Conservation (phyloP, 441 rosid genomes). For the Croton laevigatus region DNA sequence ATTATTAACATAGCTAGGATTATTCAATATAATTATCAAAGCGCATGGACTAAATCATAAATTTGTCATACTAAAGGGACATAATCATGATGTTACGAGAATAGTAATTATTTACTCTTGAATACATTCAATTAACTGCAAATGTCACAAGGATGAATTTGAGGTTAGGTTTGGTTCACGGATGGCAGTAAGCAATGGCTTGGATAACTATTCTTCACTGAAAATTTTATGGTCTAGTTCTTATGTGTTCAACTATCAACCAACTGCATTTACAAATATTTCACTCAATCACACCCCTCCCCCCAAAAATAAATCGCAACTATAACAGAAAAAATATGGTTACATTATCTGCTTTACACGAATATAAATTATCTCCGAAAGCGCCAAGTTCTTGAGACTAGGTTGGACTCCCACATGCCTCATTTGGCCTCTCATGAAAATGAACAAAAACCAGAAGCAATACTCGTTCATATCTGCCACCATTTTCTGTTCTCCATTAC, state of each 20-base stretch:
- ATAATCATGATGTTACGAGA: too few relatives aligned
- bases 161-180: not conserved
- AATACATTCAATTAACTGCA: not conserved
- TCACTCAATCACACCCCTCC: not conserved
- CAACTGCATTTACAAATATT: not conserved
- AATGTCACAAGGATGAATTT: not conserved
- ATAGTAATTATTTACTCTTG: too few relatives aligned
- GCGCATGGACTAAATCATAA: too few relatives aligned
- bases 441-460: not conserved
- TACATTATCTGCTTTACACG: not conserved
- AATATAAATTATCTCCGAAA: not conserved
- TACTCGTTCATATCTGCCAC: constrained; percentile 36
- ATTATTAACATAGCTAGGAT: too few relatives aligned
- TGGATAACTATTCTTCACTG: too few relatives aligned
- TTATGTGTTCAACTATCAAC: not conserved
- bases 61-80: too few relatives aligned
- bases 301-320: not conserved
- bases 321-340: not conserved
- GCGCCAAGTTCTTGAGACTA: not conserved
- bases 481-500: constrained; percentile 68
- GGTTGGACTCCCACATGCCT: not conserved
- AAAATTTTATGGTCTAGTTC: too few relatives aligned
- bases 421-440: not conserved
- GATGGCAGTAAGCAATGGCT: too few relatives aligned
- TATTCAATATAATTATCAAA: too few relatives aligned